Percentiles rank a stretch among this genome's conserved stretches.
phyloP scores from a whole-genome alignment of 805 yeast genomes.

The Zygosaccharomyces pseudorouxii region DNA sequence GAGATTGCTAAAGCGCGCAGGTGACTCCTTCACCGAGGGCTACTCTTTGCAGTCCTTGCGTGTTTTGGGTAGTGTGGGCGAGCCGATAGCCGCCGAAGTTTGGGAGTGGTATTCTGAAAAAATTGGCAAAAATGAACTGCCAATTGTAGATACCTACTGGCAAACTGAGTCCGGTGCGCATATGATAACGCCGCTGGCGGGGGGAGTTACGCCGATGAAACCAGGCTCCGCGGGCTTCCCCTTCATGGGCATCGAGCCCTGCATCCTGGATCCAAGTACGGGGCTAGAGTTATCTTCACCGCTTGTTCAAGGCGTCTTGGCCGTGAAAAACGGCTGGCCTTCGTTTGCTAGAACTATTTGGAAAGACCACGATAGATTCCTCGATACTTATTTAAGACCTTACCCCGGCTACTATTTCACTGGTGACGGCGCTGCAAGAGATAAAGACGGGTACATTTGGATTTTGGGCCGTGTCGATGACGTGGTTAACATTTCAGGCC shows the following conservation, averaged over 20 bases:
- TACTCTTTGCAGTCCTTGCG: slow-evolving; percentile 62
- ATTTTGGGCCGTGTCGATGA: slow-evolving; percentile 84
- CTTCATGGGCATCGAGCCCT: slow-evolving; percentile 74
- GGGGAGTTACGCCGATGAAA: slow-evolving; percentile 71
- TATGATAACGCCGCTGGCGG: slow-evolving; percentile 71
- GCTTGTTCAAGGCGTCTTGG: slow-evolving; percentile 78
- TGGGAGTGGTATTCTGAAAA: slow-evolving; percentile 82
- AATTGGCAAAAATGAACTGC: slow-evolving; percentile 65
- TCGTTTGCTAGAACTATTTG: slow-evolving; percentile 80
- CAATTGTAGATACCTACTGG: slow-evolving; percentile 83
- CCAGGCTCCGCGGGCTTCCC: slow-evolving; percentile 86
- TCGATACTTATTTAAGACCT: slow-evolving; percentile 79
- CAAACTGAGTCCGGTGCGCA: slow-evolving; percentile 86
- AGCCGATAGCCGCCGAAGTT: slow-evolving; percentile 78
- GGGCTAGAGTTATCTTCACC: slow-evolving; percentile 66
- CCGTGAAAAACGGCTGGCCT: slow-evolving; percentile 73
- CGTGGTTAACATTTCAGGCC: slow-evolving; percentile 84
- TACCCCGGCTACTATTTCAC: slow-evolving; percentile 80
- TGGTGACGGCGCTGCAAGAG: slow-evolving; percentile 88
- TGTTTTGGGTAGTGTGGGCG: slow-evolving; percentile 78
- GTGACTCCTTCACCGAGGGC: slow-evolving; percentile 55
- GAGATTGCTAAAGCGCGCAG: slow-evolving; percentile 70
- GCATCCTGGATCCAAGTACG: slow-evolving; percentile 66
- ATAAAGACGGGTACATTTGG: slow-evolving; percentile 80
- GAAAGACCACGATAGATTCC: slow-evolving; percentile 66